These are phyloP conservation scores for Endoconidiophora laricicola DNA, from an alignment of 2,329 filamentous ascomycete genomes.

Conservation along the genomic window DNA sequence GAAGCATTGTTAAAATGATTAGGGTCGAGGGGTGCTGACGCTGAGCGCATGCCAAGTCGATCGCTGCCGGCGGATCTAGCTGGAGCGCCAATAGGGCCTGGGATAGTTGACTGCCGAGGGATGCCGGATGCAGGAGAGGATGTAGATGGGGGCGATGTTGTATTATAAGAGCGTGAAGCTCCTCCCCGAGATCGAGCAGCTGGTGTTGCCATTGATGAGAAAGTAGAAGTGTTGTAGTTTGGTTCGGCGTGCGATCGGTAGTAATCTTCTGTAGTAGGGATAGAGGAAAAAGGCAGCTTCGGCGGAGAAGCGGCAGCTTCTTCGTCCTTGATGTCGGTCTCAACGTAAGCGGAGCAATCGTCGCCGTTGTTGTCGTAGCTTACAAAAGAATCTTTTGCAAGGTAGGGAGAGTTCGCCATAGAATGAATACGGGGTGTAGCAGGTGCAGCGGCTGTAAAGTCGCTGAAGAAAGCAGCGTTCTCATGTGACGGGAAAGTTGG, in stretches of 20 bases:
- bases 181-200: background rate
- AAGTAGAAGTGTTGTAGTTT: background rate
- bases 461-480: conserved; percentile 6
- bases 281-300: no score
- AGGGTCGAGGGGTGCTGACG: conserved; percentile 10
- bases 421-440: background rate
- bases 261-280: background rate
- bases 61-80: background rate
- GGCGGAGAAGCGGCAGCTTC: background rate
- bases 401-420: background rate
- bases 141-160: no score
- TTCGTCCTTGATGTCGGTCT: conserved; percentile 8
- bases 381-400: background rate
- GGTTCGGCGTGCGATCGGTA: background rate
- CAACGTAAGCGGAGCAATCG: background rate
- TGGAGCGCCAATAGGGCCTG: conserved; percentile 4
- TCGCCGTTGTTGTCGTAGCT: background rate
- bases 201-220: conserved; percentile 1
- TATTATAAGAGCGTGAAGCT: no score
- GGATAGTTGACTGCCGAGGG: conserved; percentile 9
- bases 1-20: conserved; percentile 2
- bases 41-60: conserved; percentile 5
- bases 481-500: conserved; percentile 8
- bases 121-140: background rate
- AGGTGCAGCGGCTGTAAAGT: conserved; percentile 3